Evolutionary conservation across 2,329 filamentous ascomycete species (phyloP), one percentile per base, ranked within the genome.

Genomic region (Seiridium cupressi): DNA sequence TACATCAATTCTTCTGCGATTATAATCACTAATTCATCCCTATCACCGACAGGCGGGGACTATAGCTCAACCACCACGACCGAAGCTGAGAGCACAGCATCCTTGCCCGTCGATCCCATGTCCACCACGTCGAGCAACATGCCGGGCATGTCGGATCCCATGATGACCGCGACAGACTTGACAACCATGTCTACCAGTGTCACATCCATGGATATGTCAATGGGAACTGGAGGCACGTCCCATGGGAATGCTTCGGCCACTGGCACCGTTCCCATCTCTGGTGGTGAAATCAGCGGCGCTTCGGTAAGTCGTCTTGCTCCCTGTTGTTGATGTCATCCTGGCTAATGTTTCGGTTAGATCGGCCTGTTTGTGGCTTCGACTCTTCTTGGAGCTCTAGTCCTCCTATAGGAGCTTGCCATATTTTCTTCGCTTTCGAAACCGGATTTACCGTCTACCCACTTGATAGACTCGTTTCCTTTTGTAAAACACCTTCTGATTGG

Each of bases 291-390:
- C 49, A 66, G 54, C 54, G 60, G 62, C 40, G 59, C 68, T 64
- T 71, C 68, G 54, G 69, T 72, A 64, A 64, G 64, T 59, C 11
- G 13, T 5, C n/a, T 10, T 26, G 13, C 13, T 47, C n/a, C 2
- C 9, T 44, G 5, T 53, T 13, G 13, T 38, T 38, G 7, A 38
- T 42, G 10, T 8, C 26, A 32, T n/a, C 9, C 9, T 44, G 7
- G 31, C 38, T 55, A 38, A 55, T 31, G 31, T 34, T n/a, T 44
- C 35, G 34, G 35, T 6, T 10, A 55, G 51, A 42, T 55, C 36
- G 38, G 35, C 40, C 47, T 72, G n/a, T 62, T 71, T 47, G 34
- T 66, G 10, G 55, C 62, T 49, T 69, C 68, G 8, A 44, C 64
- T n/a, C 57, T 58, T 3, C 51, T 70, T 35, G 57, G 64, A 32